These are phyloP conservation scores for Setaria viridis DNA, from an alignment of 202 grass and related monocot genomes.

Conservation along the genomic window DNA sequence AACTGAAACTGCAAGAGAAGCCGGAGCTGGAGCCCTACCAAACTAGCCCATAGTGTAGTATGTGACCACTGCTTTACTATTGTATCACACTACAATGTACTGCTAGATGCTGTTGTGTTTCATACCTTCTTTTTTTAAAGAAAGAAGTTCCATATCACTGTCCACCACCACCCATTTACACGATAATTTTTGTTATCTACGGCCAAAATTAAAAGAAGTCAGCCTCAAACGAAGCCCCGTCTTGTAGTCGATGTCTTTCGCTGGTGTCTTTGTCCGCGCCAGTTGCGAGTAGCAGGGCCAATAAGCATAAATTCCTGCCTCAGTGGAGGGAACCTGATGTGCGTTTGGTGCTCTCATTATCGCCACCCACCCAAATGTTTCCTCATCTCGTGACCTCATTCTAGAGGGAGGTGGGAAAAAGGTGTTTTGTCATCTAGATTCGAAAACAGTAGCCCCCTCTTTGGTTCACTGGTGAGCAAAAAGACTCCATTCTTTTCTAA, in stretches of 20 bases:
- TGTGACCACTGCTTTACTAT: background rate
- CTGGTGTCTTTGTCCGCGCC: background rate
- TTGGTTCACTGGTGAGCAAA: background rate
- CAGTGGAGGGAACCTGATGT: slow-evolving; percentile 21
- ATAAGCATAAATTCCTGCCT: slow-evolving; percentile 21
- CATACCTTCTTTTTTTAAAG: too few relatives aligned
- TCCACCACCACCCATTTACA: too few relatives aligned
- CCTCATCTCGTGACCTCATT: background rate
- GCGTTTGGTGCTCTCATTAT: slow-evolving; percentile 26
- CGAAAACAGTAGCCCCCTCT: background rate
- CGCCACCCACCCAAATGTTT: slow-evolving; percentile 39
- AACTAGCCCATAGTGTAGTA: too few relatives aligned
- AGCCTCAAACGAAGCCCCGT: background rate
- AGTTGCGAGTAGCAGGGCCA: background rate
- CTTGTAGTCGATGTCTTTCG: background rate
- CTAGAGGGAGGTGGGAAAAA: too few relatives aligned
- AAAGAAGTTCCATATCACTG: too few relatives aligned
- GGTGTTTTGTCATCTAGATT: background rate
- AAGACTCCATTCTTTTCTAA: background rate
- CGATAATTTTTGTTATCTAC: too few relatives aligned
- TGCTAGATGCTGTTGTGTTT: background rate
- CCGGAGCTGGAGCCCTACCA: too few relatives aligned
- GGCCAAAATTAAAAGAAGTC: background rate
- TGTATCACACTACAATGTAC: background rate
- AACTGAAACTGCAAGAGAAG: too few relatives aligned